Evolutionary conservation across 1,284 basidiomycete genomes (phyloP).

Genomic region (Athelia sp.): DNA sequence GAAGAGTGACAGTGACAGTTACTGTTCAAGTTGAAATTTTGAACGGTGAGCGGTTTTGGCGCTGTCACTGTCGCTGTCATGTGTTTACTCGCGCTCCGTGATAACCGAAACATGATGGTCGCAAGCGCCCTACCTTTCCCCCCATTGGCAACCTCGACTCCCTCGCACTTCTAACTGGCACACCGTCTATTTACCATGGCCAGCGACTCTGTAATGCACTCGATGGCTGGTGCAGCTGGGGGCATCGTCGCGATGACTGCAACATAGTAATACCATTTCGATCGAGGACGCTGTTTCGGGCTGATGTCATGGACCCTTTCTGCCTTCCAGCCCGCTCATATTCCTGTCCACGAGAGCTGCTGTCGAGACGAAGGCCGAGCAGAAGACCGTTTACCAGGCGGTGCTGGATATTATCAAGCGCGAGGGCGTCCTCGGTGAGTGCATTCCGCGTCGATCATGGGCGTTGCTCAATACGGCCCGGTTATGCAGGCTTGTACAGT

Average conservation of each 20-base stretch:
- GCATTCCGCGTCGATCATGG: conserved; percentile 24
- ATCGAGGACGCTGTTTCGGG: conserved; percentile 3
- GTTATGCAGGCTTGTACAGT: conserved; percentile 26
- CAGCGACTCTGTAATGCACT: conserved; percentile 86
- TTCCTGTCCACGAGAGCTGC: conserved; percentile 92
- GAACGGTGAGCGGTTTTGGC: no score
- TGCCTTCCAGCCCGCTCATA: conserved; percentile 70
- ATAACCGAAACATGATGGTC: no score
- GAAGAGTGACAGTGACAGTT: no score
- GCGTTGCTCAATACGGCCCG: no score
- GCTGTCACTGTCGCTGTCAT: not conserved
- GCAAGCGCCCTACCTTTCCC: no score
- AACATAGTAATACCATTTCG: conserved; percentile 59
- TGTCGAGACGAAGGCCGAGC: conserved; percentile 78
- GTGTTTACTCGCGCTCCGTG: no score
- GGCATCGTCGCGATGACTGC: conserved; percentile 87
- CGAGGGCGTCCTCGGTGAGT: conserved; percentile 85
- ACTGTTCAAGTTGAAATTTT: no score
- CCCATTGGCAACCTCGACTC: conserved; percentile 3
- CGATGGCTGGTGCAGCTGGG: conserved; percentile 85
- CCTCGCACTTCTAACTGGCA: no score
- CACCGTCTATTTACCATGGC: no score
- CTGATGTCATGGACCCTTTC: conserved; percentile 7
- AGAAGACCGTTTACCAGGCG: conserved; percentile 60
- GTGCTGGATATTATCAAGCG: conserved; percentile 76